Evolutionary conservation across 2,329 filamentous ascomycete genomes (phyloP).

Genomic region (Fusarium proliferatum): DNA sequence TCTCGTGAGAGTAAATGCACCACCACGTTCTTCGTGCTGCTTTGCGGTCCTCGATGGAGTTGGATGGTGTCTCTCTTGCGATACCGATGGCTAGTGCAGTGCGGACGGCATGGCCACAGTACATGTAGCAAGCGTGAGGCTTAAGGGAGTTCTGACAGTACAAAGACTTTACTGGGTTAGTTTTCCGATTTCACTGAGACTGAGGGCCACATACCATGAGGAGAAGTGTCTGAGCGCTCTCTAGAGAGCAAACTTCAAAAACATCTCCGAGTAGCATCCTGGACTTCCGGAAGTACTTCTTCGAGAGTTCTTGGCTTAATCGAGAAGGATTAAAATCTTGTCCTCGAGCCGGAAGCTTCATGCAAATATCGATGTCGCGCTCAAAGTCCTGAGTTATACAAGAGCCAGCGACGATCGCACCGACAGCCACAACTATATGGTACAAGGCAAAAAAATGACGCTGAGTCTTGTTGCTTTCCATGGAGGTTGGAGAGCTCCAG

Average conservation of each 20-base stretch:
- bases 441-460: neutral
- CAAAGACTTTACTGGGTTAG: neutral
- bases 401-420: neutral
- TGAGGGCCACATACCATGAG: neutral
- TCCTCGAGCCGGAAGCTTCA: neutral
- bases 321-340: neutral
- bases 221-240: neutral
- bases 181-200: fast-evolving
- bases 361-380: neutral
- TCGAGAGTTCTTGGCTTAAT: neutral
- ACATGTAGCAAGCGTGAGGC: conserved; percentile 3
- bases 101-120: neutral
- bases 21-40: conserved; percentile 2
- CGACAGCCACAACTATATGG: neutral
- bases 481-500: neutral
- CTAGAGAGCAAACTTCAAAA: neutral
- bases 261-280: conserved; percentile 1
- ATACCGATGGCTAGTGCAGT: neutral
- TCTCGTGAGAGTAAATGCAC: conserved; percentile 20
- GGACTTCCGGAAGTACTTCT: conserved; percentile 3
- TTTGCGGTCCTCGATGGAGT: neutral
- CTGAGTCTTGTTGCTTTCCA: neutral
- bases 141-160: conserved; percentile 9
- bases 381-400: neutral
- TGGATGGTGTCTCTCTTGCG: neutral